Base-by-base conservation (phyloP, 2,329 filamentous ascomycete species). In the Juglanconis oblonga region DNA sequence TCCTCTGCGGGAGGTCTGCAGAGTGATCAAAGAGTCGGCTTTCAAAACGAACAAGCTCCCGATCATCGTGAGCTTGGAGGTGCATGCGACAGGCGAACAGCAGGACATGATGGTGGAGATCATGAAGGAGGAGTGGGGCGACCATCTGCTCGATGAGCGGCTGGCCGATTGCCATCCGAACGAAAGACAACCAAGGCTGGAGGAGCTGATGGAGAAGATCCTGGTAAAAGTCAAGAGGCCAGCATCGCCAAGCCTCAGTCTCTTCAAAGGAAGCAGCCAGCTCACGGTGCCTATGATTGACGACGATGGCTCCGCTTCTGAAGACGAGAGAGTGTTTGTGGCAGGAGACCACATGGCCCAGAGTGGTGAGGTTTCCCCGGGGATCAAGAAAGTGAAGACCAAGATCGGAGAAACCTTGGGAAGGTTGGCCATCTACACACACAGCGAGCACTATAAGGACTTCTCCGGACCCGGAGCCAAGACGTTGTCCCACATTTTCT, bases 51-150 rank as follows among this genome's bases (percentile, higher is more conserved):
- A 85, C 62, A 84, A 90, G 55, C 79, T 97, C 24, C 95, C 95
- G 0, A 79, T 99, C 44, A 96, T 98, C 61, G 86, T 98, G 65
- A 97, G 92, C 71, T 81, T 98, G 5, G 95, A 99, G 74, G 91
- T 98, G 0, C 94, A 98, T 72, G 89, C 92, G 13, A 85, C 88
- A 62, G 77, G 82, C 1, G 86, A 90, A 56, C 94, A 98, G 73
- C 95, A 99, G 73, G 87, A 92, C 64, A 83, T 90, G 54, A 97
- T 98, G 91, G 93, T 97, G 10, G 84, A 90, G 58, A 96, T 98
- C 64, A 97, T 99, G 89, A 87, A 87, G 65, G 87, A 97, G 66
- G 89, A 91, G 64, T 99, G 93, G 92, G 84, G 82, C 45, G 87
- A 84, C 0, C 76, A 89, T 67, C 79, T 98, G 5, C 79, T 97